Evolutionary conservation across 139 green algal species (phyloP), one percentile per base, ranked within the genome.

Genomic region (Coelastrella sp.): DNA sequence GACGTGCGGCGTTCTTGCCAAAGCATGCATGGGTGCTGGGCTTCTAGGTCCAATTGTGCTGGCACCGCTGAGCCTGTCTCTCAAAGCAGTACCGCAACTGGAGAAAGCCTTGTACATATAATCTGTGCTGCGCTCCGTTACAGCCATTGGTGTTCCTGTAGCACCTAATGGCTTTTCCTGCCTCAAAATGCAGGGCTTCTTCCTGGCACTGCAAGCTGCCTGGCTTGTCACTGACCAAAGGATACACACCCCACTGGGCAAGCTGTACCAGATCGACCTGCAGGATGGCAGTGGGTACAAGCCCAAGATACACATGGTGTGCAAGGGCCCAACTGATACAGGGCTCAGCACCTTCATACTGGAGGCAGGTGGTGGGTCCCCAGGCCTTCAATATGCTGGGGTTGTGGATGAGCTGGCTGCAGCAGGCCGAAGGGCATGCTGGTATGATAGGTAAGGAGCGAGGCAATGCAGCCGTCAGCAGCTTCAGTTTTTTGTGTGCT

Each of bases 181-280:
- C n/a, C n/a, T n/a, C n/a, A n/a, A n/a, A n/a, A n/a, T 60, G 80
- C 80, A 75, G 61, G 83, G 61, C 65, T 88, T 88, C 35, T 88
- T 88, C 66, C 83, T 88, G 7, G 83, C 83, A 20, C 83, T 88
- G 25, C 83, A 88, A 78, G 83, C 83, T 19, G 83, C 63, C 7
- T 88, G 83, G 83, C 83, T 88, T 15, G 63, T 74, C 24, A 35
- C 24, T 10, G 83, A 88, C 65, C 35, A 78, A n/a, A n/a, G 56
- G 8, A 19, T 66, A 5, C 24, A 78, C 24, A 24, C 24, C 1
- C 11, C 61, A 4, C 61, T n/a, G 27, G 83, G 83, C 7, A 73
- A 61, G 11, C 65, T 88, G 27, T 78, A 88, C 65, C 61, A 61
- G 24, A 72, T 88, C 19, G 63, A 63, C 19, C 57, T 88, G 83